Evolutionary conservation across 371 early-diverging fungal genomes (phyloP), one percentile per base, ranked within the genome.

Genomic region (Pancytospora epiphaga): DNA sequence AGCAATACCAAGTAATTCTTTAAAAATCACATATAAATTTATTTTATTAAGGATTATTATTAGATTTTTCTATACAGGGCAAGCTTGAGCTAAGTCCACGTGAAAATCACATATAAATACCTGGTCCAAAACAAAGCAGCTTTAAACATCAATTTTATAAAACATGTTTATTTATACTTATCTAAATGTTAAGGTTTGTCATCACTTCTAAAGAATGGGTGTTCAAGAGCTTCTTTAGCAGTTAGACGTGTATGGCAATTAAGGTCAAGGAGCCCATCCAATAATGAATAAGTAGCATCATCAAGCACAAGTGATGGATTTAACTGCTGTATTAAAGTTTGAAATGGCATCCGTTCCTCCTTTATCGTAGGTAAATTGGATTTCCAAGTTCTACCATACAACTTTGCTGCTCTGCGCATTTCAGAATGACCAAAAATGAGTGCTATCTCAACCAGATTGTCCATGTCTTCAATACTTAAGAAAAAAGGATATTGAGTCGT

Each of bases 401-500:
- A 39, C 54, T 71, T 78, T n/a, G 82, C 82, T 9, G 75, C 74
- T 43, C 73, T 73, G 58, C 88, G 81, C 90, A 98, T 88, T 43
- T 83, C 88, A 2, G 83, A 65, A 29, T 81, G 77, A 0, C 98
- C 98, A 82, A 88, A 93, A 12, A 98, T 74, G 57, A 84, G 84
- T 0, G 88, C 90, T 1, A 97, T 80, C 80, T 97, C 98, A 25
- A 92, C 78, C 25, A 94, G 72, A 1, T 90, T 88, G 39, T 94
- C 92, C 9, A 84, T 80, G 72, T 97, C 98, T 66, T 90, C 90
- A 37, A 83, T 83, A 0, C 89, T 86, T 30, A 88, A 79, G 76
- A 95, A 97, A 72, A 95, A 95, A 0, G 98, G 95, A 79, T 89
- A 95, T 32, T 87, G 82, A 4, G 86, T 85, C 0, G 91, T 84